A percentile compares a stretch with the other conserved stretches of the same genome.
Evolutionary conservation across 768 basidiomycete species (phyloP).

Genomic region (Lanmaoa pseudosensibilis): DNA sequence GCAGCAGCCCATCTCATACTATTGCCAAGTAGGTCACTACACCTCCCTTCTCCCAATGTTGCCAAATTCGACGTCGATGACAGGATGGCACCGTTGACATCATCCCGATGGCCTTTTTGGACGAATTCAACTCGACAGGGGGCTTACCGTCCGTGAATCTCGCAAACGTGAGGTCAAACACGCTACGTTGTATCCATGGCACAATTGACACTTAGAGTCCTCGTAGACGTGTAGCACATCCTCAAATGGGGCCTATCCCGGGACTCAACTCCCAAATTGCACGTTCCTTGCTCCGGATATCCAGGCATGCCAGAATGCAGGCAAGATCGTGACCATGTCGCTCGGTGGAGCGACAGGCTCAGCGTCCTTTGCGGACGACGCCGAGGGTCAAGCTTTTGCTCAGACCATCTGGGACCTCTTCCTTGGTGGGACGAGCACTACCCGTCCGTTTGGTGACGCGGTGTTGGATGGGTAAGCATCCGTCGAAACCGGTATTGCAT

Average conservation of each 20-base stretch:
- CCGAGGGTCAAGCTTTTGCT: slow-evolving; percentile 59
- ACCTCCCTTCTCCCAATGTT: background rate
- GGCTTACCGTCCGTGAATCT: slow-evolving; percentile 61
- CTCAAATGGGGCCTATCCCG: slow-evolving; percentile 58
- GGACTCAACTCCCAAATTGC: slow-evolving; percentile 64
- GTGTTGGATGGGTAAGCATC: slow-evolving; percentile 64
- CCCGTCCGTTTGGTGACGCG: slow-evolving; percentile 70
- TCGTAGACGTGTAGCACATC: slow-evolving; percentile 59
- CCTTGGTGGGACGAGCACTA: slow-evolving; percentile 61
- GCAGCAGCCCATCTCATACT: slow-evolving; percentile 35
- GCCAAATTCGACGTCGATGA: background rate
- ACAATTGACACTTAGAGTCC: background rate
- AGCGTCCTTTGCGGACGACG: slow-evolving; percentile 57
- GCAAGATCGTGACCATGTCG: slow-evolving; percentile 60
- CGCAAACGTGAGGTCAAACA: slow-evolving; percentile 46
- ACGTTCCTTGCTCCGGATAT: slow-evolving; percentile 61
- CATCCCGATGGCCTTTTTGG: slow-evolving; percentile 62
- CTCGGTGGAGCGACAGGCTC: slow-evolving; percentile 66
- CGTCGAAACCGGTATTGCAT: background rate
- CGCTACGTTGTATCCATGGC: background rate
- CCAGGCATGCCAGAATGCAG: slow-evolving; percentile 59
- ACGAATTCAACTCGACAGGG: slow-evolving; percentile 57
- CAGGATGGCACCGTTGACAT: slow-evolving; percentile 57
- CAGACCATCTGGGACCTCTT: slow-evolving; percentile 69
- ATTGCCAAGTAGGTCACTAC: slow-evolving; percentile 27